Percentiles rank a stretch among this genome's conserved stretches.
These are phyloP conservation scores for Tuber melanosporum DNA, from an alignment of 495 filamentous ascomycete genomes.

Conservation along the genomic window DNA sequence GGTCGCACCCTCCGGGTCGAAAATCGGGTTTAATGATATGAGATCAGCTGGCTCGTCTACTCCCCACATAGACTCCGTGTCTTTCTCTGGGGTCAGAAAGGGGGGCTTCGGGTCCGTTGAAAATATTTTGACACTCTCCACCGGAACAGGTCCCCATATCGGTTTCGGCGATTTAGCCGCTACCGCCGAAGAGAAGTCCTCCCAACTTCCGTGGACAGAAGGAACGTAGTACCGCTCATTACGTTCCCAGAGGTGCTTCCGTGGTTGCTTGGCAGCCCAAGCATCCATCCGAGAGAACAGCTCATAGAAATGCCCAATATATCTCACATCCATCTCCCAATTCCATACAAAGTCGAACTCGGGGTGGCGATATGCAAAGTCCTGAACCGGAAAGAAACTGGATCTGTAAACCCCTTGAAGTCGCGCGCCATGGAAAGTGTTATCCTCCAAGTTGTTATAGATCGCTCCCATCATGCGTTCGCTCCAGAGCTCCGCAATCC, in stretches of 20 bases:
- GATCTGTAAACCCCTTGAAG: conserved; percentile 88
- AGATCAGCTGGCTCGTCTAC: conserved; percentile 89
- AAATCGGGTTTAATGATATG: conserved; percentile 88
- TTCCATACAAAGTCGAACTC: conserved; percentile 98
- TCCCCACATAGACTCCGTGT: conserved; percentile 80
- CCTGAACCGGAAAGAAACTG: conserved; percentile 87
- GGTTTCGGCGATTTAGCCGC: conserved; percentile 50
- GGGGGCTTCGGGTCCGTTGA: conserved; percentile 62
- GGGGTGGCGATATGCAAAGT: conserved; percentile 79
- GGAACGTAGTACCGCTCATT: conserved; percentile 89
- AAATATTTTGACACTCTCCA: conserved; percentile 56
- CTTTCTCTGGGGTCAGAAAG: conserved; percentile 65
- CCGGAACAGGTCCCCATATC: conserved; percentile 79
- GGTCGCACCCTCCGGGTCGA: conserved; percentile 79
- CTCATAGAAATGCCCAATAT: conserved; percentile 94
- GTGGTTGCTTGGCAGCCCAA: conserved; percentile 77
- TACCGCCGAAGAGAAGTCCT: conserved; percentile 89
- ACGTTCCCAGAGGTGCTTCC: conserved; percentile 90
- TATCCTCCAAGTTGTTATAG: conserved; percentile 72
- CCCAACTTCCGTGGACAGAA: conserved; percentile 78
- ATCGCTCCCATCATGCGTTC: conserved; percentile 83
- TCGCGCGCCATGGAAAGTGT: conserved; percentile 50
- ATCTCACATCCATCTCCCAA: conserved; percentile 96
- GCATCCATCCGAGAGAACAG: conserved; percentile 64
- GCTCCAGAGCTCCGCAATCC: conserved; percentile 84